phyloP scores from a whole-genome alignment of 2,329 filamentous ascomycete genomes.

The Pseudogymnoascus sp. region DNA sequence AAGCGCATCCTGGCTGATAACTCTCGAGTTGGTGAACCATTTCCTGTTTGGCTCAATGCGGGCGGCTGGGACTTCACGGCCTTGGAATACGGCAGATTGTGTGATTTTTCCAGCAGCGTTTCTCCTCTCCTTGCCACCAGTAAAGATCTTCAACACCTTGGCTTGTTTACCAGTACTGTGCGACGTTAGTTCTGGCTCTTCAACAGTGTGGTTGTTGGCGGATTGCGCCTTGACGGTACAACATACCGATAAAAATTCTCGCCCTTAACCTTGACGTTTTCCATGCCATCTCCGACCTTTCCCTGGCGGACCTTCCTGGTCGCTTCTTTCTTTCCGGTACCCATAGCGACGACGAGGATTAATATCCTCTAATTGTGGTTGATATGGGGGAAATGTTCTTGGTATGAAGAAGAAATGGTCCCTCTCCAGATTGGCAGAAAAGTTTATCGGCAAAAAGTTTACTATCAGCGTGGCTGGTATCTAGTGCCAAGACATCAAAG shows the following conservation, averaged over 20 bases:
- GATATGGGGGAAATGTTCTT: conserved; percentile 1
- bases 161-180: conserved; percentile 70
- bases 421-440: conserved; percentile 16
- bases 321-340: conserved; percentile 86
- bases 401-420: conserved; percentile 15
- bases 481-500: conserved; percentile 7
- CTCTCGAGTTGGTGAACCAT: conserved; percentile 93
- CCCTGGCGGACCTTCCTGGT: conserved; percentile 77
- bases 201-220: neutral
- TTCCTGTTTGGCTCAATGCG: conserved; percentile 93
- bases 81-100: conserved; percentile 78
- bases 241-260: conserved; percentile 92
- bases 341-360: conserved; percentile 51
- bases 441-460: conserved; percentile 14
- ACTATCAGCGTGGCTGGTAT: conserved; percentile 13
- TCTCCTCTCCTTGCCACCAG: conserved; percentile 74
- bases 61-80: conserved; percentile 71
- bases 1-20: conserved; percentile 83
- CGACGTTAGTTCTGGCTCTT: conserved; percentile 15
- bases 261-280: conserved; percentile 87
- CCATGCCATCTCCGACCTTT: conserved; percentile 79
- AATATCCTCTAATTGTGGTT: conserved; percentile 9
- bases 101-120: conserved; percentile 81
- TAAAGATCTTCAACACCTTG: conserved; percentile 83
- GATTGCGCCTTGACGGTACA: neutral